phyloP scores from a whole-genome alignment of 495 filamentous ascomycete species.

The Penicillium daleae region DNA sequence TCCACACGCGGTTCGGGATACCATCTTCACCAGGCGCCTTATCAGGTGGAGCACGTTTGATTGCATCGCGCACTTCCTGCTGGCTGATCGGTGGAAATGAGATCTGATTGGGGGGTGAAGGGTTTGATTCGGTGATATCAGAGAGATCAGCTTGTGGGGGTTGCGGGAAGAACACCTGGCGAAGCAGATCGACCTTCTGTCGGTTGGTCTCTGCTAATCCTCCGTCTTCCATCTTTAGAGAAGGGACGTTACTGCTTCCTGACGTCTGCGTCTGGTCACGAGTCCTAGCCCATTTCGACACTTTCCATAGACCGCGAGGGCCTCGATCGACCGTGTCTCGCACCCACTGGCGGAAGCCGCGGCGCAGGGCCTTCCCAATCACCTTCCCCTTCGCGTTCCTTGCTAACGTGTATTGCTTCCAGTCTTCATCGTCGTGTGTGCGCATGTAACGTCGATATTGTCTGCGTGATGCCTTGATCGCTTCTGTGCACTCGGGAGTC shows the following conservation, averaged over 20 bases:
- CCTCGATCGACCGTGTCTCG: constrained; percentile 8
- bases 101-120: not conserved
- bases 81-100: not conserved
- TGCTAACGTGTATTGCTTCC: not conserved
- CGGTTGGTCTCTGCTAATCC: constrained; percentile 9
- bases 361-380: not conserved
- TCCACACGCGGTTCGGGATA: constrained; percentile 28
- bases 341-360: not conserved
- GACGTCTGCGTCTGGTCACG: not conserved
- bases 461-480: constrained; percentile 7
- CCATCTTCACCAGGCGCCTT: constrained; percentile 33
- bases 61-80: constrained; percentile 11
- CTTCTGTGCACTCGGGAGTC: constrained; percentile 16
- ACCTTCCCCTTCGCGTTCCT: constrained; percentile 5
- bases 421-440: not conserved
- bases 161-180: constrained; percentile 29
- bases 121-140: constrained; percentile 14
- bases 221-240: not conserved
- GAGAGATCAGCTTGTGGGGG: constrained; percentile 26
- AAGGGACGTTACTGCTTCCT: constrained; percentile 10
- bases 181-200: constrained; percentile 25
- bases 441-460: not conserved
- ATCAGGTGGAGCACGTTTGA: constrained; percentile 19
- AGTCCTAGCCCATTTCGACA: constrained; percentile 20
- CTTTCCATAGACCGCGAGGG: constrained; percentile 16